phyloP scores from a whole-genome alignment of 1,284 basidiomycete genomes.

The Puccinia polysora region DNA sequence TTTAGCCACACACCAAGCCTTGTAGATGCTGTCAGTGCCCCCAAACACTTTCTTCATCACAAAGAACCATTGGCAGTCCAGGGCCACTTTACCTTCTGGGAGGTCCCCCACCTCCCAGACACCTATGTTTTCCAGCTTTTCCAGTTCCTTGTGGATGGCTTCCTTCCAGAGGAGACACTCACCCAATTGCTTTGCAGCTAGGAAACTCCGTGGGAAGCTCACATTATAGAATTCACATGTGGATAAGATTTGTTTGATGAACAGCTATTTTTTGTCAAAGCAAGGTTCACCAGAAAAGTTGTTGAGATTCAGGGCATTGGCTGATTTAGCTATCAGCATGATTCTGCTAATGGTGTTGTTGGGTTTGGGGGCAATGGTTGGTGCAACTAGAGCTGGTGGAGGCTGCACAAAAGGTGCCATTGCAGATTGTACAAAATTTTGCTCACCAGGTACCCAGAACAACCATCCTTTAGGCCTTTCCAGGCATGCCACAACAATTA shows the following conservation, averaged over 20 bases:
- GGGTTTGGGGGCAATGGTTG: neutral
- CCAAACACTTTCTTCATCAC: neutral
- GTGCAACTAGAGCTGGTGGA: neutral
- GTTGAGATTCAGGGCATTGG: neutral
- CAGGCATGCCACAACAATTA: neutral
- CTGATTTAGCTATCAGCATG: neutral
- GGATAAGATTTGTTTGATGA: neutral
- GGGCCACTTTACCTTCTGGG: neutral
- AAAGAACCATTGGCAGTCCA: neutral
- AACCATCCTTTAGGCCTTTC: slow-evolving; percentile 16
- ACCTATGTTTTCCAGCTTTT: neutral
- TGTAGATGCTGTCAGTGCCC: neutral
- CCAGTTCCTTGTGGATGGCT: neutral
- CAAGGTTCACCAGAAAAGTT: neutral
- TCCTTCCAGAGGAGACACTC: neutral
- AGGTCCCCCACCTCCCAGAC: neutral
- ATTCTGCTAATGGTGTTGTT: neutral
- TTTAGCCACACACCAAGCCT: slow-evolving; percentile 3
- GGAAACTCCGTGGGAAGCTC: neutral
- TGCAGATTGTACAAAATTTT: neutral
- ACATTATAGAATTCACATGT: neutral
- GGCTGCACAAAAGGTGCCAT: neutral
- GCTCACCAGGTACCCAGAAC: neutral
- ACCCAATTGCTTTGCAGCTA: neutral
- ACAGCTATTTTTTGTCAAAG: neutral